Conservation (phyloP, 2,329 filamentous ascomycete species). For the Trichoderma gracile region DNA sequence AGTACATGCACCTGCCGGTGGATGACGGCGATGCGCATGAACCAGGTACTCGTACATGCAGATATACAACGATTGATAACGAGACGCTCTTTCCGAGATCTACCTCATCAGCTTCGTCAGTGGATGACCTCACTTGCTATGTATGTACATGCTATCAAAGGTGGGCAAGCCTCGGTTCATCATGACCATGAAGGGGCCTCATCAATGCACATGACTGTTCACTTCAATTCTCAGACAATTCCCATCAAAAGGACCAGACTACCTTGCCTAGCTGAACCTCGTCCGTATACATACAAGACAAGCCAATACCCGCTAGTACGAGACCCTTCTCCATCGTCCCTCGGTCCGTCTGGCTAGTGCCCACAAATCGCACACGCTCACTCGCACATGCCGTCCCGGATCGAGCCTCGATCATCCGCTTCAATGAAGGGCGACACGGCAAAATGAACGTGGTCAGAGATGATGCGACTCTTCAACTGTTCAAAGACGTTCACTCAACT, state of each 20-base stretch:
- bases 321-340: conserved; percentile 1
- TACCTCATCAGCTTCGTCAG: neutral
- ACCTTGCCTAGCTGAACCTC: neutral
- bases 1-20: neutral
- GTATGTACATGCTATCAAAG: too few relatives aligned
- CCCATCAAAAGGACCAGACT: neutral
- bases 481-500: neutral
- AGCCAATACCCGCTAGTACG: neutral
- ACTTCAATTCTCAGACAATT: neutral
- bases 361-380: neutral
- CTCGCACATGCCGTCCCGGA: neutral
- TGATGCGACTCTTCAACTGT: neutral
- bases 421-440: neutral
- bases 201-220: too few relatives aligned
- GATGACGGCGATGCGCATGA: neutral
- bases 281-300: too few relatives aligned
- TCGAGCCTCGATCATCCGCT: neutral
- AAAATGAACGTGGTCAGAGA: neutral
- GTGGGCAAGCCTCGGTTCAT: neutral
- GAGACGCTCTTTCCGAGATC: neutral
- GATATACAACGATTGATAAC: neutral
- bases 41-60: neutral
- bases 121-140: neutral
- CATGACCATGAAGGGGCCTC: neutral
- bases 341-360: conserved; percentile 4